Percentiles rank a stretch among this genome's conserved stretches.
These are phyloP conservation scores for Annulohypoxylon bovei DNA, from an alignment of 495 filamentous ascomycete genomes.

Conservation along the genomic window DNA sequence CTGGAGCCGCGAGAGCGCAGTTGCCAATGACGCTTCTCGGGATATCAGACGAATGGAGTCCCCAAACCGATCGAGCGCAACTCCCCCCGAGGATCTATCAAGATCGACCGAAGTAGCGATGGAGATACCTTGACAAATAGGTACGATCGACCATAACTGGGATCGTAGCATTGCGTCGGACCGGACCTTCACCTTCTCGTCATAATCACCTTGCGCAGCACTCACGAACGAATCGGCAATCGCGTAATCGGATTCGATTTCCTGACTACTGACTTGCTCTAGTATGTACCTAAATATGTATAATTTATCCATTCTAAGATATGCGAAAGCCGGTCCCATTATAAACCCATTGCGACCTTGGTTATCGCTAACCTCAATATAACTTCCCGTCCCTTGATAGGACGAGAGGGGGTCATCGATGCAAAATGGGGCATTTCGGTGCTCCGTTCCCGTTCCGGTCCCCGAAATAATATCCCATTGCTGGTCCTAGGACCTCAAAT, in stretches of 20 bases:
- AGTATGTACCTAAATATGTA: not conserved
- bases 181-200: conserved; percentile 4
- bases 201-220: not conserved
- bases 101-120: not conserved
- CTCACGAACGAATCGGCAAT: not conserved
- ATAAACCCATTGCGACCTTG: conserved; percentile 13
- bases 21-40: not conserved
- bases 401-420: not conserved
- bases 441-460: conserved; percentile 34
- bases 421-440: conserved; percentile 17
- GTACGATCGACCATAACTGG: not conserved
- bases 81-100: not conserved
- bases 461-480: conserved; percentile 4
- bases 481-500: conserved; percentile 14
- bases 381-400: conserved; percentile 14
- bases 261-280: not conserved
- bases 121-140: conserved; percentile 4
- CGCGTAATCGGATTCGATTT: conserved; percentile 20
- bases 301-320: conserved; percentile 3
- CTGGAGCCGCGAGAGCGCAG: not conserved
- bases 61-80: not conserved
- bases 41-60: not conserved
- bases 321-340: not conserved
- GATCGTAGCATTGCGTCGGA: conserved; percentile 29
- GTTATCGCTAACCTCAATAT: conserved; percentile 1